These are phyloP conservation scores for Morella rubra DNA, from an alignment of 306 rosid genomes.

Conservation along the genomic window DNA sequence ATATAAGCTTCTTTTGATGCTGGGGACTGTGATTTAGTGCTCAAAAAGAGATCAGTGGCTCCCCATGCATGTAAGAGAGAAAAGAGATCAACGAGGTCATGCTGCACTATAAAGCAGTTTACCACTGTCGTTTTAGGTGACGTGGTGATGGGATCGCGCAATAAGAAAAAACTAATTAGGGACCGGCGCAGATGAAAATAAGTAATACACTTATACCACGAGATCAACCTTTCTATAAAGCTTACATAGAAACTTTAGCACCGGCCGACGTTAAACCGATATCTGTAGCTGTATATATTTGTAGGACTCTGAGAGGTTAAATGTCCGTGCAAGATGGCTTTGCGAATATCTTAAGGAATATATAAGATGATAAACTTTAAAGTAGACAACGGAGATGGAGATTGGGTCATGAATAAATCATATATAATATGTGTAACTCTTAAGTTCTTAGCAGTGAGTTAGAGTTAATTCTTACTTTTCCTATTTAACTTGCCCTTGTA, in stretches of 20 bases:
- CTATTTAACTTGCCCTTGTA: too few relatives aligned
- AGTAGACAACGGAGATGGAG: background rate
- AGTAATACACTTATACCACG: background rate
- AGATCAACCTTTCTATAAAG: background rate
- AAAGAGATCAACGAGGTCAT: background rate
- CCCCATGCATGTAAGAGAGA: slow-evolving; percentile 49
- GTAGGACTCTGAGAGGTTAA: background rate
- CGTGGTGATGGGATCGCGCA: slow-evolving; percentile 38
- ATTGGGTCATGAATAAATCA: too few relatives aligned
- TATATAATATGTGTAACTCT: too few relatives aligned
- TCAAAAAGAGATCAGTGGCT: slow-evolving; percentile 43
- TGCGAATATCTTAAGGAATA: background rate
- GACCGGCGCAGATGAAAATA: background rate
- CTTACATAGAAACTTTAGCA: slow-evolving; percentile 2
- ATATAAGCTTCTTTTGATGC: slow-evolving; percentile 66
- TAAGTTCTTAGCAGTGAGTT: too few relatives aligned
- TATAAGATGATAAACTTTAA: background rate
- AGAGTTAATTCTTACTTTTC: too few relatives aligned
- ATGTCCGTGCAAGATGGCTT: background rate
- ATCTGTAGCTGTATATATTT: background rate
- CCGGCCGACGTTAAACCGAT: background rate
- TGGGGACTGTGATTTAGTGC: slow-evolving; percentile 38
- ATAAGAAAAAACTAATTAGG: slow-evolving; percentile 16
- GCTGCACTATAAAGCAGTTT: slow-evolving; percentile 17
- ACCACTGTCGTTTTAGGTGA: slow-evolving; percentile 10